phyloP scores from a whole-genome alignment of 306 rosid species.

The Fragaria vesca region DNA sequence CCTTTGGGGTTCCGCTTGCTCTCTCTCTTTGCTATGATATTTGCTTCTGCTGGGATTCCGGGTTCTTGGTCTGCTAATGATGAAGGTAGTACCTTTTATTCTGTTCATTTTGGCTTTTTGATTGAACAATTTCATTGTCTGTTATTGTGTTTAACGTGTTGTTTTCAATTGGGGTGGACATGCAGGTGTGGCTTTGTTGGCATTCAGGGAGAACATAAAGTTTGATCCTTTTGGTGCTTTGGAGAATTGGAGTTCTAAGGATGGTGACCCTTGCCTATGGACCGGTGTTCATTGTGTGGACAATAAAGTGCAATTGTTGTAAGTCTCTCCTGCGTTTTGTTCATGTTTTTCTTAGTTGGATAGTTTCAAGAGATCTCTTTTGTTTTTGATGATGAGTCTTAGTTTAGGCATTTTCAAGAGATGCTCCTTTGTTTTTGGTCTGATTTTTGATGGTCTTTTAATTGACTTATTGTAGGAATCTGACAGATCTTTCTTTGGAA shows the following conservation, averaged over 20 bases:
- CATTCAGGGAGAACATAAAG: conserved; percentile 52
- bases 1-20: conserved; percentile 51
- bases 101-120: not conserved
- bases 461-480: conserved; percentile 51
- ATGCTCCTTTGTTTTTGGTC: not conserved
- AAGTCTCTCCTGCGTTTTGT: conserved; percentile 36
- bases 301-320: conserved; percentile 67
- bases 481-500: conserved; percentile 59
- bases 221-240: conserved; percentile 62
- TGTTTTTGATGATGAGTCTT: not conserved
- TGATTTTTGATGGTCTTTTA: conserved; percentile 16
- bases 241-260: conserved; percentile 67
- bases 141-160: not conserved
- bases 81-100: conserved; percentile 54
- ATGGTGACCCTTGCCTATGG: conserved; percentile 73
- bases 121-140: not conserved
- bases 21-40: conserved; percentile 48
- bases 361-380: not conserved
- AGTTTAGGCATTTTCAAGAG: not conserved
- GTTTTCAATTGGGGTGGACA: conserved; percentile 25
- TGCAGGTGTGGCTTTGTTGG: conserved; percentile 63
- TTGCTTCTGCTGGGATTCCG: conserved; percentile 35
- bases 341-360: conserved; percentile 6
- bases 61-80: conserved; percentile 58
- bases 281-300: conserved; percentile 61